Evolutionary conservation across 2,329 filamentous ascomycete genomes (phyloP), one percentile per base, ranked within the genome.

Genomic region (Lecanicillium sp.): DNA sequence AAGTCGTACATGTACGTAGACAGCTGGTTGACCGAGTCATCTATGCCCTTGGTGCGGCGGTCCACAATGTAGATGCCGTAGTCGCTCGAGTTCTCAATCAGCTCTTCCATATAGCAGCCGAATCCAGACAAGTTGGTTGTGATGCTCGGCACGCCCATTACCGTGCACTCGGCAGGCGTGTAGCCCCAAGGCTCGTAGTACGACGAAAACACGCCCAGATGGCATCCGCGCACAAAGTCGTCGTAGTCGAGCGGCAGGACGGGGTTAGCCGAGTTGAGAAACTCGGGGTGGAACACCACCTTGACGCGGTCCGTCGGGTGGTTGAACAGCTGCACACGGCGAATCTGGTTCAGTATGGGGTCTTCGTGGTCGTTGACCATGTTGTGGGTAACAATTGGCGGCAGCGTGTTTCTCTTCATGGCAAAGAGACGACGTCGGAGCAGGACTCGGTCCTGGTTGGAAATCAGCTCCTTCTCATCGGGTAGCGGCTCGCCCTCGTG

Each of bases 131-230:
- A 69, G 63, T 98, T 98, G 19, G 90, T 96, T 9, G 92, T 96
- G 64, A 98, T 95, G 62, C 87, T 95, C 31, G 92, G 92, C 29
- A 98, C 89, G 52, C 92, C 92, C 92, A 96, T 96, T 46, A 96
- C 92, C 0, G 92, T 96, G 63, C 92, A 98, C 63, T 96, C 92
- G 37, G 92, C 90, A 0, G 90, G 92, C 3, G 92, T 98, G 64
- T 98, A 98, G 33, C 92, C 92, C 92, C 92, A 98, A 8, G 92
- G 92, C 67, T 98, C 92, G 61, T 98, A 98, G 75, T 96, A 96
- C 3, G 92, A 96, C 17, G 90, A 75, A 65, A 98, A 98, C 41
- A 98, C 80, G 53, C 92, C 92, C 56, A 98, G 68, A 63, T 98
- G 90, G 29, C 90, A 96, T 48, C 92, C 92, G 40, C 92, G 86